Evolutionary conservation across 208 protist species (phyloP).

Genomic region (Zelonia costaricensis): DNA sequence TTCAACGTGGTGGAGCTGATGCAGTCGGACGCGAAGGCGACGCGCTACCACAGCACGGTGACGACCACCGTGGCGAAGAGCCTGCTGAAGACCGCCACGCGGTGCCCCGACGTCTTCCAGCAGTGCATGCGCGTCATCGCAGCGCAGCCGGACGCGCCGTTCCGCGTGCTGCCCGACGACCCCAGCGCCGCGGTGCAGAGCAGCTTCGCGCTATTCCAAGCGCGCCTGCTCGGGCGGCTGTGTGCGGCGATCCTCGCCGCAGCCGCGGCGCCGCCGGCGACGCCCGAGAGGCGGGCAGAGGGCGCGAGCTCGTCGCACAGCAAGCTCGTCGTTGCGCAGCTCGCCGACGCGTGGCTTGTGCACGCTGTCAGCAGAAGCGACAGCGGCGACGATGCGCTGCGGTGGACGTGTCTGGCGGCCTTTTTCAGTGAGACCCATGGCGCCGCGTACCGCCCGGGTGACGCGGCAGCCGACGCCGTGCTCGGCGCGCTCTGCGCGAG

Average conservation of each 20-base stretch:
- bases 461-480: constrained; percentile 15
- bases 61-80: constrained; percentile 34
- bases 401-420: constrained; percentile 16
- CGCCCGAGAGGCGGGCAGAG: background rate
- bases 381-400: background rate
- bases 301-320: background rate
- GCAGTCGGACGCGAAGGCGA: constrained; percentile 32
- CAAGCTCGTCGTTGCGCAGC: constrained; percentile 11
- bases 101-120: constrained; percentile 44
- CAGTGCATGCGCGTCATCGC: constrained; percentile 51
- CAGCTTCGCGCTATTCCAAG: constrained; percentile 45
- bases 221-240: constrained; percentile 40
- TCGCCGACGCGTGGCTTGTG: constrained; percentile 19
- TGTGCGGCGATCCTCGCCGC: constrained; percentile 13
- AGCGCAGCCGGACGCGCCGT: constrained; percentile 24
- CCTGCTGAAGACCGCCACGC: constrained; percentile 47
- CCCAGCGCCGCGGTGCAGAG: constrained; percentile 5
- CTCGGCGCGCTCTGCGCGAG: constrained; percentile 4
- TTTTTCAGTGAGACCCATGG: constrained; percentile 25
- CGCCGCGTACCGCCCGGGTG: constrained; percentile 3
- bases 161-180: constrained; percentile 32
- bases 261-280: background rate
- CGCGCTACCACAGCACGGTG: constrained; percentile 33
- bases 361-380: constrained; percentile 2
- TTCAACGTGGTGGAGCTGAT: constrained; percentile 41